Base-by-base conservation (phyloP, 441 rosid genomes). In the Pelargonium cotyledonis region DNA sequence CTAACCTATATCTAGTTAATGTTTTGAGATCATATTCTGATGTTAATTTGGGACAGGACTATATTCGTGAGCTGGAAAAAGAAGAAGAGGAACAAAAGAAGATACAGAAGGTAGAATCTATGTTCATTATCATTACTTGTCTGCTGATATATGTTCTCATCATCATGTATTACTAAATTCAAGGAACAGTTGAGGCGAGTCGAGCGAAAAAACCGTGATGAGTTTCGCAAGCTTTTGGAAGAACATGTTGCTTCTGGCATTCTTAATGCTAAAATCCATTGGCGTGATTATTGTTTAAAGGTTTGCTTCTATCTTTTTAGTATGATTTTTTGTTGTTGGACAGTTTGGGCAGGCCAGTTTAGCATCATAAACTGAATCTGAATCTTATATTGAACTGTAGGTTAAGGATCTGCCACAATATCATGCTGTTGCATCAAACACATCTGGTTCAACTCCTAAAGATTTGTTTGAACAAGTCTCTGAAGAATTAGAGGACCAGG, bases 181-280 rank as follows among this genome's bases (percentile, higher is more conserved):
- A 81, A 95, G 99, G 99, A 95, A 76, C 92, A 86, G 82, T 12
- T 84, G 78, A 86, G 97, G 79, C 85, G 91, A 65, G 74, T 87
- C 35, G 99, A 95, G 81, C 86, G 98, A 72, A 95, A 95, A 85
- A 92, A 89, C 76, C 98, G 97, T 43, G 98, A 95, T 74, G 91
- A 78, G 53, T 86, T 89, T 74, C 95, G 91, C 65, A 78, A 89
- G 73, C 77, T 95, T 72, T 69, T 95, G 89, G 95, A 89, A 80
- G 96, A 85, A 69, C 93, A 90, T 77, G 87, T 89, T 69, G 80
- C 88, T 60, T 82, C 82, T 69, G 96, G 95, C 75, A 77, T 77
- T 73, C 89, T 95, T 63, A 92, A 87, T 6, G 98, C 98, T 66
- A 95, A 82, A 81, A 88, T 95, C 63, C 85, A 80, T 71, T 92